Conservation (phyloP, 1,139 yeast species). For the Kazachstania sp. region DNA sequence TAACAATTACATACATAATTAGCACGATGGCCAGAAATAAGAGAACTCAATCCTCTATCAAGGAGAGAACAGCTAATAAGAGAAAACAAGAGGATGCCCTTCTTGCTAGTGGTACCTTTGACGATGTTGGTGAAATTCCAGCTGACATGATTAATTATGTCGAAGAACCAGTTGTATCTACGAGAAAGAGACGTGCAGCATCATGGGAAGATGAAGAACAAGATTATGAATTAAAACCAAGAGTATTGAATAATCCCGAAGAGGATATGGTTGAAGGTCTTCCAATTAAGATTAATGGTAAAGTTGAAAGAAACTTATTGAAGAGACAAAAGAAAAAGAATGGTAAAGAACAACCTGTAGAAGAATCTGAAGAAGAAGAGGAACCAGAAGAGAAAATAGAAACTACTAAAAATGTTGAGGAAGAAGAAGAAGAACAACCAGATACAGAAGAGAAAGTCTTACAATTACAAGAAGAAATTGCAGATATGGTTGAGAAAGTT, state of each 20-base stretch:
- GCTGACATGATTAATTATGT: slow-evolving; percentile 16
- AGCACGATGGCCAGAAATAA: slow-evolving; percentile 24
- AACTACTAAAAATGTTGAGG: slow-evolving; percentile 43
- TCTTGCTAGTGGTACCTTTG: slow-evolving; percentile 42
- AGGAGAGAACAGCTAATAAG: slow-evolving; percentile 34
- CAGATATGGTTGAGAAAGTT: slow-evolving; percentile 66
- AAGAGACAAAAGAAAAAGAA: slow-evolving; percentile 26
- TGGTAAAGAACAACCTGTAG: slow-evolving; percentile 26
- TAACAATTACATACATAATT: background rate
- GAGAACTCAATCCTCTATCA: slow-evolving; percentile 21
- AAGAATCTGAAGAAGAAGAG: slow-evolving; percentile 18
- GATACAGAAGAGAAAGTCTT: slow-evolving; percentile 52
- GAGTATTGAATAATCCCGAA: slow-evolving; percentile 34
- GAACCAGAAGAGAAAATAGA: slow-evolving; percentile 34
- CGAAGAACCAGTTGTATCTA: slow-evolving; percentile 6
- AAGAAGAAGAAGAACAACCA: slow-evolving; percentile 40
- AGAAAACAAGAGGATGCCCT: slow-evolving; percentile 44
- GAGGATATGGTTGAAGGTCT: slow-evolving; percentile 56
- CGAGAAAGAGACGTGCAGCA: slow-evolving; percentile 15
- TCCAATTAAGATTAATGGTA: slow-evolving; percentile 74
- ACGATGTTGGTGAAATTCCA: slow-evolving; percentile 24
- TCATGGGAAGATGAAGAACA: slow-evolving; percentile 57
- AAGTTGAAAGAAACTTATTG: slow-evolving; percentile 50
- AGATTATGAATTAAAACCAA: slow-evolving; percentile 57
- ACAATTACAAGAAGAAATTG: slow-evolving; percentile 72